A percentile compares a stretch with the other conserved stretches of the same genome.
Evolutionary conservation across 805 yeast species (phyloP).

Genomic region (Isabelozyma rhagii): DNA sequence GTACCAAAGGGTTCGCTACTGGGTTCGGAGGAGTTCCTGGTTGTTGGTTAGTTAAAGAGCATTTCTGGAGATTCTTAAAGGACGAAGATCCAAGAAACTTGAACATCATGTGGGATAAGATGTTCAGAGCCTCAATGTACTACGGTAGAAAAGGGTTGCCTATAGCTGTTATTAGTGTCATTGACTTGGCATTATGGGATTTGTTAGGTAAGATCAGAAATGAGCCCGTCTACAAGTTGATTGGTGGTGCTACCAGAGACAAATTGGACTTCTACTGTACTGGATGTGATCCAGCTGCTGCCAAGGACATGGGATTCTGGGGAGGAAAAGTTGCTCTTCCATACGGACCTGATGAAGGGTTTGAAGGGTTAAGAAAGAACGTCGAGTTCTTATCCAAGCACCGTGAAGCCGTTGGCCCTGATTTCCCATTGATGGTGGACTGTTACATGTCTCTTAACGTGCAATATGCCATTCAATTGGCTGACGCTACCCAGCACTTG

Average conservation of each 20-base stretch:
- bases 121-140: constrained; percentile 49
- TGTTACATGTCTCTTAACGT: constrained; percentile 52
- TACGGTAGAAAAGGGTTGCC: constrained; percentile 51
- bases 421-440: constrained; percentile 52
- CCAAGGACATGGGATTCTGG: constrained; percentile 51
- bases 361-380: constrained; percentile 42
- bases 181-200: constrained; percentile 52
- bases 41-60: constrained; percentile 45
- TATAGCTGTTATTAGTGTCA: constrained; percentile 45
- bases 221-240: constrained; percentile 51
- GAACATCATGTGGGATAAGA: constrained; percentile 46
- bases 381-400: constrained; percentile 44
- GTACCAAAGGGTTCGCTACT: constrained; percentile 49
- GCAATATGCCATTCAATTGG: constrained; percentile 45
- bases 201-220: constrained; percentile 46
- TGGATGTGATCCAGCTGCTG: constrained; percentile 46
- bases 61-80: constrained; percentile 43
- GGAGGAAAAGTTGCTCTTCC: constrained; percentile 53
- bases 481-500: constrained; percentile 41
- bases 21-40: constrained; percentile 54
- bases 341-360: constrained; percentile 51
- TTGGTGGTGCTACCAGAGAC: constrained; percentile 49
- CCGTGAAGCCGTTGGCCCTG: constrained; percentile 47
- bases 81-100: constrained; percentile 48
- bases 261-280: constrained; percentile 48